These are phyloP conservation scores for Zhuliangozyma parablackwelliae DNA, from an alignment of 1,139 yeast genomes.

Conservation along the genomic window DNA sequence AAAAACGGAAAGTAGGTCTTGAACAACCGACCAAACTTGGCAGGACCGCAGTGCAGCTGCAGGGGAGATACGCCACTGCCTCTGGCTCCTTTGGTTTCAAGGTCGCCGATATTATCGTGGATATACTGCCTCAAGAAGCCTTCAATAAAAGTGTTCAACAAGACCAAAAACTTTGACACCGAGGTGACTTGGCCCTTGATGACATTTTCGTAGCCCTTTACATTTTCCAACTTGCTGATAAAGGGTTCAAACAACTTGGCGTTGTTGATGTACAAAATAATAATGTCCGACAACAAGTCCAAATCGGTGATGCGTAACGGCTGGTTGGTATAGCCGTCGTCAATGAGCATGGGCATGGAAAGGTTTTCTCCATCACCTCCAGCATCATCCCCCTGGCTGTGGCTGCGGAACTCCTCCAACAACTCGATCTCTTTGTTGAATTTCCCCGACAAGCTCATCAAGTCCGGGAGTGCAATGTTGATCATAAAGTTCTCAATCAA, in stretches of 20 bases:
- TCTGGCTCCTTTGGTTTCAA: too few species aligned
- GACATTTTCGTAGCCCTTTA: conserved; percentile 23
- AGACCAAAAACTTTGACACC: conserved; percentile 35
- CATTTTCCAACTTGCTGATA: conserved; percentile 33
- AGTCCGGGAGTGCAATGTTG: conserved; percentile 37
- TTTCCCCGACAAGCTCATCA: conserved; percentile 34
- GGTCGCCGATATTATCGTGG: conserved; percentile 2
- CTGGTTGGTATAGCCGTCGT: conserved; percentile 13
- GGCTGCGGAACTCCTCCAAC: conserved; percentile 15
- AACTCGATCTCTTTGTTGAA: conserved; percentile 39
- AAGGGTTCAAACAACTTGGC: conserved; percentile 53
- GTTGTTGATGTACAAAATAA: conserved; percentile 43
- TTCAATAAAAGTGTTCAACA: conserved; percentile 14
- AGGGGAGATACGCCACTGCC: too few species aligned
- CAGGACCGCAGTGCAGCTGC: conserved; percentile 5
- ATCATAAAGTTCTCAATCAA: conserved; percentile 50
- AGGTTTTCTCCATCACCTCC: neutral
- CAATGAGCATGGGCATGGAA: conserved; percentile 3
- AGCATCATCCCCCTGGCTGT: neutral
- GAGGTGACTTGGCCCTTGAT: conserved; percentile 33
- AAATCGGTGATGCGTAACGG: conserved; percentile 30
- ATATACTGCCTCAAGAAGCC: conserved; percentile 9
- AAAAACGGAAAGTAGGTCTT: conserved; percentile 42
- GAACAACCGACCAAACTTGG: conserved; percentile 30
- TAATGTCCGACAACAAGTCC: conserved; percentile 42